Conservation (phyloP, 2,329 filamentous ascomycete genomes). For the Fusarium albidum region DNA sequence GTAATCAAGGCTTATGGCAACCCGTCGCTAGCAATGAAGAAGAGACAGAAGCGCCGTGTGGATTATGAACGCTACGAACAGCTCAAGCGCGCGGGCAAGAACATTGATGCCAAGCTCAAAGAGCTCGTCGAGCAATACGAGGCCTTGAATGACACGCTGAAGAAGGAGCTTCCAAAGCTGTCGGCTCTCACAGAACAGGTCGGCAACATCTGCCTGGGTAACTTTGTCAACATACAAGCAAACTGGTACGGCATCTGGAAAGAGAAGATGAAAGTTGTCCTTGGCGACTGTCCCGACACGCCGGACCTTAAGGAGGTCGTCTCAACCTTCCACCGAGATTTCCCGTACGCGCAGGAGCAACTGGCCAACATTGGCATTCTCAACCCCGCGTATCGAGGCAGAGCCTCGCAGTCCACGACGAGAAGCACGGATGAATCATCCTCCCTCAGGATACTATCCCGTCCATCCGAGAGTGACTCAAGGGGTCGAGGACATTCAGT, state of each 20-base stretch:
- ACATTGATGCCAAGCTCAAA: slow-evolving; percentile 82
- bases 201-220: slow-evolving; percentile 82
- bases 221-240: slow-evolving; percentile 84
- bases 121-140: slow-evolving; percentile 90
- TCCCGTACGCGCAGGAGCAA: slow-evolving; percentile 76
- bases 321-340: slow-evolving; percentile 80
- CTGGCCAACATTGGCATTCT: slow-evolving; percentile 77
- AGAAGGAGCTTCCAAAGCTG: slow-evolving; percentile 88
- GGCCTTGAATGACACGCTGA: slow-evolving; percentile 90
- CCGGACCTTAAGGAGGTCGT: slow-evolving; percentile 78
- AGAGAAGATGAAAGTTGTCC: slow-evolving; percentile 79
- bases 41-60: slow-evolving; percentile 89
- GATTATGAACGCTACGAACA: slow-evolving; percentile 87
- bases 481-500: slow-evolving; percentile 67
- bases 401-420: slow-evolving; percentile 66
- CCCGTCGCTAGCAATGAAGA: slow-evolving; percentile 89
- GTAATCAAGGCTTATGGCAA: slow-evolving; percentile 83
- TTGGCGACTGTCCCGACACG: slow-evolving; percentile 69
- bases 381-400: slow-evolving; percentile 74
- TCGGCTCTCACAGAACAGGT: slow-evolving; percentile 83
- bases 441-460: slow-evolving; percentile 57
- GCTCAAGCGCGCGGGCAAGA: slow-evolving; percentile 82
- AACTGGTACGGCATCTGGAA: slow-evolving; percentile 86
- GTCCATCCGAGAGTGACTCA: slow-evolving; percentile 58
- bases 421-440: slow-evolving; percentile 59